Evolutionary conservation across 805 yeast species (phyloP), one percentile per base, ranked within the genome.

Genomic region (Starmera dryadoides): DNA sequence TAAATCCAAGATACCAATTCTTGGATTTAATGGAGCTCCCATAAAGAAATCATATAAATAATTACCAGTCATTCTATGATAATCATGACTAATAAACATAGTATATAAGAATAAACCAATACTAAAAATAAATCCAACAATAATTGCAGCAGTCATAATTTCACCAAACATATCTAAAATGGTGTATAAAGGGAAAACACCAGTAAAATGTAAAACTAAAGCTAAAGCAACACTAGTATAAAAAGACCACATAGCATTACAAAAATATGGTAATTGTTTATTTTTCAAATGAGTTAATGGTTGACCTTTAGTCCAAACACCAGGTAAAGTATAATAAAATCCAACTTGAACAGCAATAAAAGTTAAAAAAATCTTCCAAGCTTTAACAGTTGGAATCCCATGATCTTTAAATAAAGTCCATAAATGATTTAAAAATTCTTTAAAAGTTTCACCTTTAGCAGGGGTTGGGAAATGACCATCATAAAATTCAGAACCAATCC

Each of bases 21-120:
- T 75, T 46, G 98, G 98, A 63, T 93, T 93, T 59, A 93, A 75
- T 32, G 97, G 95, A 14, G 96, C 96, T 36, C 98, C 98, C 94
- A 93, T 81, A 68, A 93, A 93, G 55, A 87, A 70, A 62, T 93
- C 98, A 57, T 88, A 91, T 48, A 93, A 62, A 54, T 75, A 82
- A 62, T 84, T 86, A 18, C 98, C 97, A 8, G 97, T 81, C 91
- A 91, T 78, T 46, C 93, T 72, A 60, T 86, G 91, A 60, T 84
- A 86, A 55, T 86, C 95, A 42, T 79, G 78, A 39, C 85, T 69
- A 39, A 82, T 66, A 44, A 56, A 58, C 40, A 86, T 51, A 14
- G 93, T 80, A 68, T 73, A 77, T 33, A 84, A 44, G 68, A 87
- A 93, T 47, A 91, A 68, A 10, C 63, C 67, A 41, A 88, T 63